A percentile compares a stretch with the other conserved stretches of the same genome.
These are phyloP conservation scores for Teratosphaeria destructans DNA, from an alignment of 2,329 filamentous ascomycete species.

Conservation along the genomic window DNA sequence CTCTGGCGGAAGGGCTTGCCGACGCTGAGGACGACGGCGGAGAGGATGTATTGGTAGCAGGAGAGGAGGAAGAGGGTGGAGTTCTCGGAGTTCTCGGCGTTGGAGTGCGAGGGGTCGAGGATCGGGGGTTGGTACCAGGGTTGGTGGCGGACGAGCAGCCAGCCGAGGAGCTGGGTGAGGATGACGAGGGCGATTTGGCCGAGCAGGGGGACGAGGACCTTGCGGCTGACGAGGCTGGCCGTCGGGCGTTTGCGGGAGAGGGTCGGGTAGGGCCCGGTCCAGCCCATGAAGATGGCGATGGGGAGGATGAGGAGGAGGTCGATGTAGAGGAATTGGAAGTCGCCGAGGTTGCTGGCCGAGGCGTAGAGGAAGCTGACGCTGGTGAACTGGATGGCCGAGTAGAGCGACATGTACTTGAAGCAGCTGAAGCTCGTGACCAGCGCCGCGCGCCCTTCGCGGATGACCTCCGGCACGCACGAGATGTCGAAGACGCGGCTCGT, in stretches of 20 bases:
- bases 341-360: constrained; percentile 83
- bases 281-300: constrained; percentile 98
- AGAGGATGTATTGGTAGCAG: constrained; percentile 90
- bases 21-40: constrained; percentile 81
- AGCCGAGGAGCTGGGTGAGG: constrained; percentile 62
- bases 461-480: constrained; percentile 85
- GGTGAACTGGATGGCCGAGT: constrained; percentile 98
- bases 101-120: constrained; percentile 66
- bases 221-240: constrained; percentile 81
- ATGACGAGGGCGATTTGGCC: constrained; percentile 82
- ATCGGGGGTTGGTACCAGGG: constrained; percentile 79
- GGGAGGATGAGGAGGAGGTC: constrained; percentile 86
- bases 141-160: constrained; percentile 64
- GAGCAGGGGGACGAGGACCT: constrained; percentile 79
- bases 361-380: constrained; percentile 95
- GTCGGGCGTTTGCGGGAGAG: constrained; percentile 81
- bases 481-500: constrained; percentile 95
- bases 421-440: constrained; percentile 98
- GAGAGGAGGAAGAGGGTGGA: constrained; percentile 81
- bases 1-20: constrained; percentile 79
- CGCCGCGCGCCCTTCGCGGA: constrained; percentile 83
- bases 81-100: constrained; percentile 86
- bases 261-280: constrained; percentile 72
- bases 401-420: constrained; percentile 99
- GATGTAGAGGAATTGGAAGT: constrained; percentile 97